Evolutionary conservation across 768 basidiomycete genomes (phyloP).

Genomic region (Pleurotus platypus): DNA sequence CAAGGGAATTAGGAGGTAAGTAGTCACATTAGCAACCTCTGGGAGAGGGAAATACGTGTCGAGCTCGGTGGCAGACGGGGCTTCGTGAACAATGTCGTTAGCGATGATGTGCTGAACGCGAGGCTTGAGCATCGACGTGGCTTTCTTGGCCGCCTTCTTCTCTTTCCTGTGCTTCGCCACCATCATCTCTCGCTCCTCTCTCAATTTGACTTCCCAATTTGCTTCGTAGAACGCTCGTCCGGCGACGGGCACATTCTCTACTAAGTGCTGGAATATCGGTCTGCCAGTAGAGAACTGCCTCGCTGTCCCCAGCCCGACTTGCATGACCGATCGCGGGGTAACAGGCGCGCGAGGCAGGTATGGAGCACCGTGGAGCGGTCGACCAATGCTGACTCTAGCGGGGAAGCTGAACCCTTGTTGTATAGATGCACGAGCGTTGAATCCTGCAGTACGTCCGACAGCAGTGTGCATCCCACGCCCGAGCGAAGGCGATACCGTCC

Average conservation of each 20-base stretch:
- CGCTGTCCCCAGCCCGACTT: conserved; percentile 74
- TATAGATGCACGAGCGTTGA: conserved; percentile 36
- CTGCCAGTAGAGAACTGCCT: conserved; percentile 72
- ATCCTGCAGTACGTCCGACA: conserved; percentile 22
- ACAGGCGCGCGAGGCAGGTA: conserved; percentile 58
- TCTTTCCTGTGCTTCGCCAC: conserved; percentile 22
- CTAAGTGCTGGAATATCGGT: conserved; percentile 76
- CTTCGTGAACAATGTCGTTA: conserved; percentile 12
- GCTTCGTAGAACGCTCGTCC: conserved; percentile 72
- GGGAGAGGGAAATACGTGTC: conserved; percentile 60
- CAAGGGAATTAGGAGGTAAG: conserved; percentile 71
- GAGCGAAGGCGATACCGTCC: conserved; percentile 24
- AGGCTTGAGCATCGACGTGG: conserved; percentile 33
- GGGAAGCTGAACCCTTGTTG: conserved; percentile 56
- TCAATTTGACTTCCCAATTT: conserved; percentile 60
- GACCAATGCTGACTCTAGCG: conserved; percentile 45
- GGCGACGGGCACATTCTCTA: conserved; percentile 76
- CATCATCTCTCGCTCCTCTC: conserved; percentile 35
- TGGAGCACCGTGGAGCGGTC: conserved; percentile 35
- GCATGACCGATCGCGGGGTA: conserved; percentile 47
- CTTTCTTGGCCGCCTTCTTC: conserved; percentile 20
- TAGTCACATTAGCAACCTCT: conserved; percentile 41
- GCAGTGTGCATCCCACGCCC: conserved; percentile 4
- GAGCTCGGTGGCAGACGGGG: conserved; percentile 29
- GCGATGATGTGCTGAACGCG: conserved; percentile 13